A percentile compares a stretch with the other conserved stretches of the same genome.
These are phyloP conservation scores for Laguncularia racemosa DNA, from an alignment of 345 rosid species.

Conservation along the genomic window DNA sequence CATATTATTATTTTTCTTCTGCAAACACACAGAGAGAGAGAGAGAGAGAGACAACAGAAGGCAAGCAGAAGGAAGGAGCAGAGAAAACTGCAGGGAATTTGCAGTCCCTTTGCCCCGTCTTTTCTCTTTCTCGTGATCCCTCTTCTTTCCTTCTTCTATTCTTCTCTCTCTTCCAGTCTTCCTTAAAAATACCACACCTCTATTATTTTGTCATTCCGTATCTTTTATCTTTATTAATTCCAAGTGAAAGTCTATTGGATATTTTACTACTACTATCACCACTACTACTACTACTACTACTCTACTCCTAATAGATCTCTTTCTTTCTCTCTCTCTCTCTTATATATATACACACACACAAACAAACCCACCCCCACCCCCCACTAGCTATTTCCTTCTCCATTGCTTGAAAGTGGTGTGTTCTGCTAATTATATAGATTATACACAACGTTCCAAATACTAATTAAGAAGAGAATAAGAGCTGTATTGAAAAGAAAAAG, in stretches of 20 bases:
- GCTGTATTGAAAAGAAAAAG: no score
- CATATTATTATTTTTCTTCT: constrained; percentile 8
- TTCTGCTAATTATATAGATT: no score
- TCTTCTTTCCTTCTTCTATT: background rate
- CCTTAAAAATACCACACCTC: background rate
- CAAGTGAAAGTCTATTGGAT: no score
- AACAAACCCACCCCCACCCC: no score
- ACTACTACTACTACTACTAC: no score
- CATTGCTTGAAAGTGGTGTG: no score
- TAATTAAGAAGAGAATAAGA: background rate
- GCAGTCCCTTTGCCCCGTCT: constrained; percentile 26
- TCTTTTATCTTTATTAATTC: background rate
- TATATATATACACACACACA: no score
- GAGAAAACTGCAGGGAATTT: constrained; percentile 46
- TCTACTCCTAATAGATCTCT: no score
- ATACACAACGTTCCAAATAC: no score
- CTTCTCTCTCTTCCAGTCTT: background rate
- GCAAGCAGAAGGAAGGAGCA: constrained; percentile 14
- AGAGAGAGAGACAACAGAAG: background rate
- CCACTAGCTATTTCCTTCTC: no score
- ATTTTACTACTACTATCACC: no score
- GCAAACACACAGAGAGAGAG: background rate
- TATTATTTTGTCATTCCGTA: background rate
- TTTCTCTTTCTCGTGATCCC: constrained; percentile 36
- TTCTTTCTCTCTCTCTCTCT: no score